Evolutionary conservation across 129 eudicot genomes (phyloP), one percentile per base, ranked within the genome.

Genomic region (Helianthus annuus): DNA sequence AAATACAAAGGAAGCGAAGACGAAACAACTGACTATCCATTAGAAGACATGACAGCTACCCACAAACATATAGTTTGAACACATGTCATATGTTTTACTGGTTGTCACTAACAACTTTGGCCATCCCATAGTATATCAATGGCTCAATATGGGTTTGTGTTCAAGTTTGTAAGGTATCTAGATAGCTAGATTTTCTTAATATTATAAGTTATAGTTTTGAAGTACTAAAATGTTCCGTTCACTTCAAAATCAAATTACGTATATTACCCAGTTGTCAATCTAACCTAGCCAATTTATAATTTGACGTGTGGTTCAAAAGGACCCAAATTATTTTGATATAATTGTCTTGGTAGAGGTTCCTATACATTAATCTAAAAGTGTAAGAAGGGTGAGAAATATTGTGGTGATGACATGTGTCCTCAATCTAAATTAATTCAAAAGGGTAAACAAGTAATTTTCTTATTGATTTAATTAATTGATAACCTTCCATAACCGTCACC

Each of bases 1-100:
- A 85, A 81, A 66, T 89, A 89, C 66, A 89, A 89, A 80, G 86
- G 82, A 40, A 67, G 45, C 1, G 86, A 66, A 38, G 75, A 36
- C 1, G 76, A 79, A 52, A 12, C 5, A 7, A n/a, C 7, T 48
- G 75, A 69, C 53, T 72, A 74, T 63, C 27, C 63, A n/a, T 65
- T 78, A 59, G 83, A 83, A 74, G 70, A 78, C 14, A 62, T 74
- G 52, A 16, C 10, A 1, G 2, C 72, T 61, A 17, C 71, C 40
- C 80, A 69, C 34, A 77, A 80, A 71, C 79, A 77, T 63, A 15
- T 76, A 27, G 75, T 80, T 48, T 83, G 62, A 78, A 72, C 6
- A 49, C 63, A 22, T 27, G 53, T 8, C 45, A n/a, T 27, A 55
- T 56, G 14, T 44, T 19, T n/a, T 7, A 38, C 34, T 40, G 45